Evolutionary conservation across 345 rosid genomes (phyloP), one percentile per base, ranked within the genome.

Genomic region (Gossypioides kirkii): DNA sequence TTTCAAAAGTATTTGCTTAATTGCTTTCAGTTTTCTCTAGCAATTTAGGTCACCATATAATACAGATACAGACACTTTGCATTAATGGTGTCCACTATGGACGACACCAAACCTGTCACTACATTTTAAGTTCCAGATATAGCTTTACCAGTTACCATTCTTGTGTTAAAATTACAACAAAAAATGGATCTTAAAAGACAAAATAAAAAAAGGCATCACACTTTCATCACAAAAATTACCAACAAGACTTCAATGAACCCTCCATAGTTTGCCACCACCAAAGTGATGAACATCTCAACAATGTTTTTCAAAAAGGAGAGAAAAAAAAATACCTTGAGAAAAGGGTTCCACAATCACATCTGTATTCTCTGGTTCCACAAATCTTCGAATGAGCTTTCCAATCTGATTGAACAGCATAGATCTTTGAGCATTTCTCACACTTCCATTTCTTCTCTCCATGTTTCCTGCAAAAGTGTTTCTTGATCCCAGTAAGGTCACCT

Each of bases 401-500:
- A 76, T 94, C 98, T 3, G 98, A 94, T 74, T 90, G 97, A 82
- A 94, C 98, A 49, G 98, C 98, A 70, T 94, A 94, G 76, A 88
- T 84, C 87, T 94, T 94, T 7, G 91, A 84, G 78, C 98, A 94
- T 72, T 90, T 94, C 52, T 89, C 94, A 65, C 98, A 94, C 85
- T 94, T 91, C 98, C 98, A 94, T 76, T 91, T 94, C 81, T 87
- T 94, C 80, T 91, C 98, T 2, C 98, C 98, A 74, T 94, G 98
- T 80, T 94, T 94, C 78, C 98, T 81, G 77, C 93, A 87, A 72
- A 67, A 94, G 82, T 94, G 98, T 77, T 94, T 94, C 88, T 94
- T 94, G 83, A 94, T 90, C 8, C 98, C 98, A 18, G 98, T 94
- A 67, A 94, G 93, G 79, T 94, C 98, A 26, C 98, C 98, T 3